Evolutionary conservation across 352 stramenopile species (phyloP).

Genomic region (Achlya hypogyna): DNA sequence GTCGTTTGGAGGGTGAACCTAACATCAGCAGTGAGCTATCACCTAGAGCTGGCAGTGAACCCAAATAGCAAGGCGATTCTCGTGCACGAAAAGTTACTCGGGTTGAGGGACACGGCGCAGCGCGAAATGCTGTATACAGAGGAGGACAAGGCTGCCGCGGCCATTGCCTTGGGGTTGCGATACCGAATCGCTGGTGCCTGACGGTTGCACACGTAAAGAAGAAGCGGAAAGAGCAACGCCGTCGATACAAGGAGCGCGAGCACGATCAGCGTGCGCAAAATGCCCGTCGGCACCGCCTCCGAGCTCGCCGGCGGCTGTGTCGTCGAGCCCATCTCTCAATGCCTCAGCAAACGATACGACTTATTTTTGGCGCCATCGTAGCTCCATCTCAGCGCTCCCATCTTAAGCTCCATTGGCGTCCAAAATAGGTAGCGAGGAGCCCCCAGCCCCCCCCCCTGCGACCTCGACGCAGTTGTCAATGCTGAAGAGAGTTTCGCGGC

Average conservation of each 20-base stretch:
- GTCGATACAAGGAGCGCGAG: neutral
- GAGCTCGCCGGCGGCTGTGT: too few relatives aligned
- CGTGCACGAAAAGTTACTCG: neutral
- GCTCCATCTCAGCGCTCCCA: too few relatives aligned
- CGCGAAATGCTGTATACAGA: neutral
- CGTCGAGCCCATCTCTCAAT: too few relatives aligned
- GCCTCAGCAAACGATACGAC: too few relatives aligned
- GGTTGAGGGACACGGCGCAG: neutral
- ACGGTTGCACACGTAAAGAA: constrained; percentile 1
- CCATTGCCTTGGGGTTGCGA: neutral
- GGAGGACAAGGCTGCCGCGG: neutral
- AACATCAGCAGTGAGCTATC: neutral
- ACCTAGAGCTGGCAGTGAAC: neutral
- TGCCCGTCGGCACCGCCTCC: neutral
- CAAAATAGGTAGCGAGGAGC: too few relatives aligned
- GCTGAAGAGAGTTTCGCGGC: too few relatives aligned
- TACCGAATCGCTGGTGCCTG: constrained; percentile 5
- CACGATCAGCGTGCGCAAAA: neutral
- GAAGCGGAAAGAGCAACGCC: neutral
- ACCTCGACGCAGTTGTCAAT: too few relatives aligned
- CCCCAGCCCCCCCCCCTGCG: too few relatives aligned
- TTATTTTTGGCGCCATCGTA: too few relatives aligned
- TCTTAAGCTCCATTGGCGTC: too few relatives aligned
- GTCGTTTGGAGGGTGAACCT: neutral
- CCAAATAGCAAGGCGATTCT: neutral